Base-by-base conservation (phyloP, 306 rosid genomes). In the Trifolium subterraneum region DNA sequence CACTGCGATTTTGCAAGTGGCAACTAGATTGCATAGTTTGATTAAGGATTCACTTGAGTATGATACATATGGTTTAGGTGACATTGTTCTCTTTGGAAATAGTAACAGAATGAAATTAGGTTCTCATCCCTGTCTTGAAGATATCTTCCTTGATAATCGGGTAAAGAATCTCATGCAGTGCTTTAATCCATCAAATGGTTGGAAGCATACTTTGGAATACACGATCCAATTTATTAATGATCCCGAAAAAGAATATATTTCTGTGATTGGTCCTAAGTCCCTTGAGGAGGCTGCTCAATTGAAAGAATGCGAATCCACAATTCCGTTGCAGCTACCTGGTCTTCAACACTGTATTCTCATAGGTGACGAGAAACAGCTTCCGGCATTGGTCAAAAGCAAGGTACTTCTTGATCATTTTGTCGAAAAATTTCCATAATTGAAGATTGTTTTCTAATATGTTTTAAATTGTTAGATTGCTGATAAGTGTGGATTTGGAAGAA, bases 281-380 rank as follows among this genome's bases (percentile, higher is more conserved):
- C 39, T 67, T 42, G 15, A 14, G 14, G 71, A 89, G 61, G 88
- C 88, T 1, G 91, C 88, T 0, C 86, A 84, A 15, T 63, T 88
- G 0, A 88, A 83, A 59, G 93, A 86, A 31, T 86, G 90, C 23
- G 93, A 88, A 52, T 86, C 90, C 1, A 48, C 76, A 0, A 77
- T 89, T 45, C 89, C 90, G 0, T 59, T 86, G 56, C 88, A 79
- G 70, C 79, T 86, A 0, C 71, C 81, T 7, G 89, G 85, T 2
- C 41, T 81, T 3, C 48, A 72, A 3, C 71, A 72, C 64, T 82
- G 84, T 3, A 65, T 85, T 16, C 81, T 89, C 2, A 73, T 84
- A 13, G 88, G 89, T 6, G 93, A 89, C 60, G 89, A 89, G 38
- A 62, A 68, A 41, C 93, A 89, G 39, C 87, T 86, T 35, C 89